These are phyloP conservation scores for Zygosaccharomyces pseudorouxii DNA, from an alignment of 805 yeast genomes.

Conservation along the genomic window DNA sequence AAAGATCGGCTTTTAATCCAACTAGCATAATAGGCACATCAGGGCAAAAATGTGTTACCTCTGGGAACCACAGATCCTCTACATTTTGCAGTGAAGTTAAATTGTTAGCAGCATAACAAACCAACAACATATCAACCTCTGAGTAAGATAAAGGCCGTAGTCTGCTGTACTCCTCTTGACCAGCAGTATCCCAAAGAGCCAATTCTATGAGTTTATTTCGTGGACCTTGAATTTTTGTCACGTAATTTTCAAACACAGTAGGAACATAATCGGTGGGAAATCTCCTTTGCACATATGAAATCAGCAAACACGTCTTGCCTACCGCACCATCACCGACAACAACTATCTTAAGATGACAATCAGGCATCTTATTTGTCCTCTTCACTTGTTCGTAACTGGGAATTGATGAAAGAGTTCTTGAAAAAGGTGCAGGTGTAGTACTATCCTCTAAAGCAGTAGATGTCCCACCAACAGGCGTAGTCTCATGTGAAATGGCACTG, in stretches of 20 bases:
- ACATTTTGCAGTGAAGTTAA: constrained; percentile 64
- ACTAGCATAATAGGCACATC: constrained; percentile 66
- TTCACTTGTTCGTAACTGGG: constrained; percentile 29
- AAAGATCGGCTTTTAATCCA: constrained; percentile 76
- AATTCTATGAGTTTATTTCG: constrained; percentile 55
- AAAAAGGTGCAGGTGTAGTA: constrained; percentile 20
- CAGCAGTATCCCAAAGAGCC: constrained; percentile 87
- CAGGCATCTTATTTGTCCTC: constrained; percentile 27
- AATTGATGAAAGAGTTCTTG: constrained; percentile 24
- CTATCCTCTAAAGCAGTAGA: constrained; percentile 15
- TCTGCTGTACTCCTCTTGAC: constrained; percentile 82
- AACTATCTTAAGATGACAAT: constrained; percentile 53
- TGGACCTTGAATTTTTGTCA: constrained; percentile 48
- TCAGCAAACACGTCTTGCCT: constrained; percentile 78
- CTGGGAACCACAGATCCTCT: constrained; percentile 83
- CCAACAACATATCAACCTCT: constrained; percentile 67
- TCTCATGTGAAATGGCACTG: constrained; percentile 11
- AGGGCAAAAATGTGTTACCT: constrained; percentile 77
- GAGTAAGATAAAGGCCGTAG: constrained; percentile 75
- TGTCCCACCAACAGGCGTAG: constrained; percentile 11
- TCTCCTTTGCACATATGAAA: constrained; percentile 55
- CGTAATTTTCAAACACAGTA: constrained; percentile 76
- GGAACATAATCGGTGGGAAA: constrained; percentile 76
- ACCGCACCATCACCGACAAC: constrained; percentile 89
- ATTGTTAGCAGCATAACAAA: constrained; percentile 70